These are phyloP conservation scores for Backusella parvicylindrica DNA, from an alignment of 192 early-diverging fungal genomes.

Conservation along the genomic window DNA sequence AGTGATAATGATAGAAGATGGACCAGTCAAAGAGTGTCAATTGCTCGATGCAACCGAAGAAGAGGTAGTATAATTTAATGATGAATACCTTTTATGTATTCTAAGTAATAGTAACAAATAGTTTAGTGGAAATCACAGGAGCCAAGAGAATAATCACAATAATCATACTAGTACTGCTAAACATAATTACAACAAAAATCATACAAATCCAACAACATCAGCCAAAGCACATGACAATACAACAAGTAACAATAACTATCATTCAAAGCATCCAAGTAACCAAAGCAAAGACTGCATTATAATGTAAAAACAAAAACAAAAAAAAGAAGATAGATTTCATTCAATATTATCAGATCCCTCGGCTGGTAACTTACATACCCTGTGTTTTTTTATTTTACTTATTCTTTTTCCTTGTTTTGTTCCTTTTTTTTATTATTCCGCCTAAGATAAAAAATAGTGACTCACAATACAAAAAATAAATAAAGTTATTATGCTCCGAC, in stretches of 20 bases:
- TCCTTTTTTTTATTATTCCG: not conserved
- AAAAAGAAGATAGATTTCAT: no score
- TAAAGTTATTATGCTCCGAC: not conserved
- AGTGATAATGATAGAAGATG: not conserved
- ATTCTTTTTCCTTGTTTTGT: not conserved
- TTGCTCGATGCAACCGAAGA: not conserved
- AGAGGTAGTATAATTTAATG: not conserved
- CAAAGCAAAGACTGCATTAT: not conserved
- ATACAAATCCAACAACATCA: no score
- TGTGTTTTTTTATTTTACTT: not conserved
- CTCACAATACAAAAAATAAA: not conserved
- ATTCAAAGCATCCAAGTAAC: not conserved
- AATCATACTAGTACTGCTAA: no score
- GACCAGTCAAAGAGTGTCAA: not conserved
- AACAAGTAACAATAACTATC: no score
- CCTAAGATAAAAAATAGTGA: not conserved
- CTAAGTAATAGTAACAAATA: not conserved
- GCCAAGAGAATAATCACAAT: no score
- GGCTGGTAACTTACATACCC: not conserved
- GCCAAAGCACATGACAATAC: not conserved
- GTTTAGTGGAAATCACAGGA: not conserved
- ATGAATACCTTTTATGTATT: not conserved
- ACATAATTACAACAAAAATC: no score
- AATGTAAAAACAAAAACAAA: not conserved
- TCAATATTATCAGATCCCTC: not conserved